phyloP scores from a whole-genome alignment of 176 grass and related monocot genomes.

The Carex kokanica region DNA sequence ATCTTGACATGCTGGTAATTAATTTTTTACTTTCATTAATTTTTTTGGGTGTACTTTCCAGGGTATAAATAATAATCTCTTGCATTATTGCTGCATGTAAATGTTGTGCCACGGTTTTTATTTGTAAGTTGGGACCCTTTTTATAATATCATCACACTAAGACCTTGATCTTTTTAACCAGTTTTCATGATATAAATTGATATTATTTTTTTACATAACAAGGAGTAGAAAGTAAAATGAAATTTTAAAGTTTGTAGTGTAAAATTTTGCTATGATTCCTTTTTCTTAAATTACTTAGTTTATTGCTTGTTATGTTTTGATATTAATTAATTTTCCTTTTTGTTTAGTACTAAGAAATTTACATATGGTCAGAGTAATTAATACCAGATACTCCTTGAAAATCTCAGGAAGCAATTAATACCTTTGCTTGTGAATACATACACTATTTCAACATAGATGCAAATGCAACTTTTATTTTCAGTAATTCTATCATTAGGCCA shows the following conservation, averaged over 20 bases:
- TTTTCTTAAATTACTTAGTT: background rate
- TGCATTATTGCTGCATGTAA: background rate
- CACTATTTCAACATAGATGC: background rate
- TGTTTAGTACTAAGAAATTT: too few relatives aligned
- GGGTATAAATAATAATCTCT: background rate
- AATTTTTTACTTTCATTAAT: background rate
- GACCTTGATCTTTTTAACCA: background rate
- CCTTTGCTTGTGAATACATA: background rate
- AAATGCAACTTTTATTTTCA: background rate
- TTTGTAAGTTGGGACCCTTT: background rate
- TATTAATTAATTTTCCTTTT: too few relatives aligned
- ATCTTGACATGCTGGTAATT: slow-evolving; percentile 18
- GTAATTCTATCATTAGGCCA: background rate
- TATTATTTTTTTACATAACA: background rate
- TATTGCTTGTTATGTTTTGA: background rate
- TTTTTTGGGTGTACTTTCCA: background rate
- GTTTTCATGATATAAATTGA: background rate
- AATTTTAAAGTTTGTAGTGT: background rate
- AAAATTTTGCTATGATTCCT: background rate
- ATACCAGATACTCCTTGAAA: too few relatives aligned
- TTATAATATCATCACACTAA: background rate
- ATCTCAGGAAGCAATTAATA: background rate
- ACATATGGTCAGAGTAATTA: too few relatives aligned
- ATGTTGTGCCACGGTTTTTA: background rate
- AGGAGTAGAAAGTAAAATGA: background rate